Base-by-base conservation (phyloP, 192 early-diverging fungal species). In the Rhizoclosmatium globosum region DNA sequence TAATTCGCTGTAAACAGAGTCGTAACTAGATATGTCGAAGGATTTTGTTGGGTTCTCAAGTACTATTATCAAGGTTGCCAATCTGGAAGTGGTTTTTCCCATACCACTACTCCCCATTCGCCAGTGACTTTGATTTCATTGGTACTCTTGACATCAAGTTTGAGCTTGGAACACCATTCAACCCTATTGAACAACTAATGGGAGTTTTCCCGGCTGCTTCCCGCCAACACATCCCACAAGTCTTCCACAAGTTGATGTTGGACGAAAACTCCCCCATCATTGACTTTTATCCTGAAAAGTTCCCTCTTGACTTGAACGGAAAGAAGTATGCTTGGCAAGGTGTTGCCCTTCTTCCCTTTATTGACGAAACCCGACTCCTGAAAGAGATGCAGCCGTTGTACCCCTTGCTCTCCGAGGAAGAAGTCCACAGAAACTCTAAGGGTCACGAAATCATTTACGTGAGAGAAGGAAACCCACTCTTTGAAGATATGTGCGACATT, bases 71-170 rank as follows among this genome's bases (percentile, higher is more conserved):
- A 93, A 74, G 98, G 98, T 67, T 93, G 96, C 42, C 92, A 92
- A 70, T 98, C 96, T 99, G 98, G 98, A 92, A 94, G 41, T 99
- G 97, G 97, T 99, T 91, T 87, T 99, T 94, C 74, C 97, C 97
- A 4, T 98, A 94, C 86, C 95, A 99, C 82, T 99, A 99, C 77
- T 91, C 97, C 17, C 98, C 97, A 7, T 94, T 94, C 84, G 94
- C 97, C 31, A 94, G 95, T 45, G 96, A 96, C 85, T 86, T 93
- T 64, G 82, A 85, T 65, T 82, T 81, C 46, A 79, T 91, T 50
- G 80, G 58, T 19, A 74, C 85, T 31, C 69, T 87, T n/a, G 76
- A 86, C 59, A 78, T 95, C n/a, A 82, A 89, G 48, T 99, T 99
- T 70, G 90, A 92, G 45, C 86, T 92, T 21, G 95, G 95, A 44